phyloP scores from a whole-genome alignment of 2,329 filamentous ascomycete species.

The Byssothecium circinans region DNA sequence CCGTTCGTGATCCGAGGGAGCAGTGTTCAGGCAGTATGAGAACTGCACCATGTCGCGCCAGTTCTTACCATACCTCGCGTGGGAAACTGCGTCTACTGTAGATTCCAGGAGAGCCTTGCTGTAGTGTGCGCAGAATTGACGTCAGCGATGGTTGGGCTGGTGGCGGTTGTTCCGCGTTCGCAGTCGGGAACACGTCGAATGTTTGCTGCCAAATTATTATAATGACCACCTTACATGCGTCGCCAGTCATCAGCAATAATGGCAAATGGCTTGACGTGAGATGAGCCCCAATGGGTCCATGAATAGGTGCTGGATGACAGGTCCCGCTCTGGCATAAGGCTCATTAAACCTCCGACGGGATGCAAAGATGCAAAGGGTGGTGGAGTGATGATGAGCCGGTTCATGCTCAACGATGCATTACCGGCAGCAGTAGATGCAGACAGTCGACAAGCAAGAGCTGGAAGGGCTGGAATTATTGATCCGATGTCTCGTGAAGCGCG shows the following conservation, averaged over 20 bases:
- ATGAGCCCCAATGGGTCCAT: too few species aligned
- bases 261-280: too few species aligned
- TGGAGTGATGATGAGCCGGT: not conserved
- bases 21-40: not conserved
- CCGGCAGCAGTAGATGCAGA: not conserved
- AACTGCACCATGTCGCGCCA: too few species aligned
- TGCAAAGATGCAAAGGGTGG: constrained; percentile 9
- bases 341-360: constrained; percentile 26
- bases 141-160: not conserved
- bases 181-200: not conserved
- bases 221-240: too few species aligned
- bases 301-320: not conserved
- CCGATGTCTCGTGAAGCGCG: too few species aligned
- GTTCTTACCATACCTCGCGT: too few species aligned
- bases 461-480: too few species aligned
- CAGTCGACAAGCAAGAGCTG: too few species aligned
- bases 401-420: constrained; percentile 2
- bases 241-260: too few species aligned
- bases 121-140: not conserved
- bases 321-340: not conserved
- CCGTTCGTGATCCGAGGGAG: not conserved
- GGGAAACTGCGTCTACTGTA: too few species aligned
- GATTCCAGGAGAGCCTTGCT: too few species aligned
- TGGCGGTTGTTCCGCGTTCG: not conserved
- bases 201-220: too few species aligned